phyloP scores from a whole-genome alignment of 495 filamentous ascomycete species.

The Xylaria scruposa region DNA sequence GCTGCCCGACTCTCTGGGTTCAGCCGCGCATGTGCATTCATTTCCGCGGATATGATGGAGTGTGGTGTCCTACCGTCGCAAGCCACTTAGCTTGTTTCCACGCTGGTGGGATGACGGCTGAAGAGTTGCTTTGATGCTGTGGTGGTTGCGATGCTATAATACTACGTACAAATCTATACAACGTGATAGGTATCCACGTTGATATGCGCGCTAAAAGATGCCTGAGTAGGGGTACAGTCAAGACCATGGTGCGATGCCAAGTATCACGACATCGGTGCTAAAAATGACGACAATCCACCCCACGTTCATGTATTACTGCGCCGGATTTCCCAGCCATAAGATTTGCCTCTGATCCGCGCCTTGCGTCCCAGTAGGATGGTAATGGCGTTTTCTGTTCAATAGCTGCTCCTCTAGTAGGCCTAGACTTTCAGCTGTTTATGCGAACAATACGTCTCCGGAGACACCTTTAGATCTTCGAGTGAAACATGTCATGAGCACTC shows the following conservation, averaged over 20 bases:
- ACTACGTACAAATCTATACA: neutral
- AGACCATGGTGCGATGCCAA: slow-evolving; percentile 11
- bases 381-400: slow-evolving; percentile 1
- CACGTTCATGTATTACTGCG: neutral
- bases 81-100: slow-evolving; percentile 7
- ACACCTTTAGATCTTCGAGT: neutral
- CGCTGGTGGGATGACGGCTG: slow-evolving; percentile 13
- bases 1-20: neutral
- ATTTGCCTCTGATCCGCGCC: neutral
- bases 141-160: neutral
- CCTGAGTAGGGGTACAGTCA: neutral
- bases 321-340: neutral
- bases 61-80: neutral
- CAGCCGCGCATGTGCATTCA: slow-evolving; percentile 11
- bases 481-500: neutral
- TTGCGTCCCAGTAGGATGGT: slow-evolving; percentile 5
- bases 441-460: neutral
- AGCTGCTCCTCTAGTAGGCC: neutral
- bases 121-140: neutral
- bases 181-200: neutral
- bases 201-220: neutral
- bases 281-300: slow-evolving; percentile 20
- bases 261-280: slow-evolving; percentile 24
- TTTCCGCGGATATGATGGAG: slow-evolving; percentile 11
- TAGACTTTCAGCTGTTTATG: slow-evolving; percentile 1